These are phyloP conservation scores for Punica granatum DNA, from an alignment of 345 rosid genomes.

Conservation along the genomic window DNA sequence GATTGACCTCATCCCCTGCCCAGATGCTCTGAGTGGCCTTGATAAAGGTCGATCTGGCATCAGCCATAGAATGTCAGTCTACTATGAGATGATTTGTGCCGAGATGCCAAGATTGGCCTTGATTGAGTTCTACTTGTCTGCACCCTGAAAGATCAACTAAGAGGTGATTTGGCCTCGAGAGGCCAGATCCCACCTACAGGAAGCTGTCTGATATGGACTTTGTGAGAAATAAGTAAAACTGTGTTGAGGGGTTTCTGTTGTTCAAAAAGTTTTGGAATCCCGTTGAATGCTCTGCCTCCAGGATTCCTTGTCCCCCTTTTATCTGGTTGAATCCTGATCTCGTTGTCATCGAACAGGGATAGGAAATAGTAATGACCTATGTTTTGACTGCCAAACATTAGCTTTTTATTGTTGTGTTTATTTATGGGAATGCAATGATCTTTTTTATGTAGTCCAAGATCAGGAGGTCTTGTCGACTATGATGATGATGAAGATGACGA, in stretches of 20 bases:
- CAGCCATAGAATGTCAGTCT: background rate
- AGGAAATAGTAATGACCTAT: background rate
- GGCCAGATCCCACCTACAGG: background rate
- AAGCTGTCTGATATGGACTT: background rate
- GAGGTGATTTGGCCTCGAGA: background rate
- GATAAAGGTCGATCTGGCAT: background rate
- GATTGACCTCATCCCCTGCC: background rate
- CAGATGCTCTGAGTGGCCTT: background rate
- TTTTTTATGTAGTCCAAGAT: slow-evolving; percentile 41
- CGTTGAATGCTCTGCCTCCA: background rate
- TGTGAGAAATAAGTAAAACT: background rate
- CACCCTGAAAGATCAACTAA: background rate
- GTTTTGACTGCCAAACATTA: background rate
- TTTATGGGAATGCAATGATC: background rate
- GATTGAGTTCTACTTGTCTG: background rate
- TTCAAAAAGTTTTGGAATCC: background rate
- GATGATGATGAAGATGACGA: slow-evolving; percentile 99
- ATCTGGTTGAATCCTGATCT: background rate
- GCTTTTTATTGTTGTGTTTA: background rate
- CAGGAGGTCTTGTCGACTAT: slow-evolving; percentile 90
- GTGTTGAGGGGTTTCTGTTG: background rate
- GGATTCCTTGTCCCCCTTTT: background rate
- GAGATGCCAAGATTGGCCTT: background rate
- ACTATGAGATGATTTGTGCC: background rate
- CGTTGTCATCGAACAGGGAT: background rate